Evolutionary conservation across 176 grass and related monocot species (phyloP).

Genomic region (Rhynchospora pubera): DNA sequence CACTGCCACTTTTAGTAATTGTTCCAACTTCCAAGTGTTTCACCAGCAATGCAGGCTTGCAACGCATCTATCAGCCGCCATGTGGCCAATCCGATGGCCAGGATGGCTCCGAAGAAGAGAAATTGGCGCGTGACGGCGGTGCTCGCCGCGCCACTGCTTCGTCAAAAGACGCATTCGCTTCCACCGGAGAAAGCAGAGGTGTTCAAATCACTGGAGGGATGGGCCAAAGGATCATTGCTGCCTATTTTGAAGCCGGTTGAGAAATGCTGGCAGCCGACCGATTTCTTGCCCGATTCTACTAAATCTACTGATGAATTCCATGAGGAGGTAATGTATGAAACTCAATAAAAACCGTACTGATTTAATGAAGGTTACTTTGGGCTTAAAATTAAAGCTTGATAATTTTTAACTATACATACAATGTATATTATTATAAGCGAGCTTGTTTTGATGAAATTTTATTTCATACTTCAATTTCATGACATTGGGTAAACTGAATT

Average conservation of each 20-base stretch:
- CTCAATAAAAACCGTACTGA: too few species aligned
- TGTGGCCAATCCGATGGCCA: constrained; percentile 14
- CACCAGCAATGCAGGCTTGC: constrained; percentile 16
- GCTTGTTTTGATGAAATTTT: background rate
- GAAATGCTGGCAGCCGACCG: constrained; percentile 71
- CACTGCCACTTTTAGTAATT: background rate
- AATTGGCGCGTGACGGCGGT: constrained; percentile 28
- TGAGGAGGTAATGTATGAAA: constrained; percentile 19
- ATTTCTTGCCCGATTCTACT: constrained; percentile 68
- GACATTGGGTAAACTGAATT: too few species aligned
- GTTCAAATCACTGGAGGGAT: constrained; percentile 63
- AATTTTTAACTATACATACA: background rate
- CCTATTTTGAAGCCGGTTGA: constrained; percentile 87
- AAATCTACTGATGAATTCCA: constrained; percentile 45
- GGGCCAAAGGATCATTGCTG: constrained; percentile 49
- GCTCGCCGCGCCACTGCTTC: background rate
- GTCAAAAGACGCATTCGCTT: constrained; percentile 56
- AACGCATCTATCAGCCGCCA: background rate
- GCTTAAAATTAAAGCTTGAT: too few species aligned
- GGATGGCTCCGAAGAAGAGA: background rate
- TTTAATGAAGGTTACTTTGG: too few species aligned
- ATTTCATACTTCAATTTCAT: background rate
- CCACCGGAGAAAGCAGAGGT: constrained; percentile 84
- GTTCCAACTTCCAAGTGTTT: background rate
- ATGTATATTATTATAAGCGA: background rate